These are phyloP conservation scores for Penicillium sp. DNA, from an alignment of 2,329 filamentous ascomycete species.

Conservation along the genomic window DNA sequence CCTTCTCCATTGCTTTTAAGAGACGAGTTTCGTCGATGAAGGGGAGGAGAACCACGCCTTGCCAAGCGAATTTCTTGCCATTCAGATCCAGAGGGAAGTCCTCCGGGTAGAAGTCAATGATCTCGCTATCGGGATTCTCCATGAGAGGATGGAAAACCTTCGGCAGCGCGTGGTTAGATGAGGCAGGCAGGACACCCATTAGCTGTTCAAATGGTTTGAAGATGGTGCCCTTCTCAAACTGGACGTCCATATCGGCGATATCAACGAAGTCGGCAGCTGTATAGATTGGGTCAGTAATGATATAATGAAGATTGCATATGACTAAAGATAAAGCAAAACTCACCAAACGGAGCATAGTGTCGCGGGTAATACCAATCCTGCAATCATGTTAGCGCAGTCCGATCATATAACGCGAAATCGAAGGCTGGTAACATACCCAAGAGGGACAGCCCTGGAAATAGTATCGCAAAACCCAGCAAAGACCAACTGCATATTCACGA, in stretches of 20 bases:
- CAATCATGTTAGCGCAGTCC: not conserved
- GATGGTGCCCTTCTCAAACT: constrained; percentile 77
- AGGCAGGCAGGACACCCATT: constrained; percentile 94
- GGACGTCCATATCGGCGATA: constrained; percentile 70
- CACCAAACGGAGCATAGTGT: constrained; percentile 84
- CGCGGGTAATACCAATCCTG: constrained; percentile 95
- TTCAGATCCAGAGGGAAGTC: constrained; percentile 93
- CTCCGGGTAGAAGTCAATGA: constrained; percentile 96
- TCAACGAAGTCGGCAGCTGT: constrained; percentile 83
- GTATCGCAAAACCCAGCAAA: constrained; percentile 92
- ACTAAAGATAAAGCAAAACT: not conserved
- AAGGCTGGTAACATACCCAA: constrained; percentile 51
- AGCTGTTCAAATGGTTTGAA: constrained; percentile 94
- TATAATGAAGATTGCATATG: not conserved
- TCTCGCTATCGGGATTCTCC: constrained; percentile 80
- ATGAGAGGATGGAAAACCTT: constrained; percentile 86
- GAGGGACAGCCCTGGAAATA: constrained; percentile 98
- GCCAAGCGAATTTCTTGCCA: constrained; percentile 98
- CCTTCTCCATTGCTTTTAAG: constrained; percentile 73
- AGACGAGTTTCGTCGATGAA: constrained; percentile 93
- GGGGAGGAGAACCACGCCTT: constrained; percentile 85
- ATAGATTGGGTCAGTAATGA: not conserved
- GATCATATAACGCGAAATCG: not conserved
- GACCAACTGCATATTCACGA: constrained; percentile 85
- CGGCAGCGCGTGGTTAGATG: constrained; percentile 86